A percentile compares a stretch with the other conserved stretches of the same genome.
These are phyloP conservation scores for Echinochloa phyllopogon DNA, from an alignment of 176 grass and related monocot species.

Conservation along the genomic window DNA sequence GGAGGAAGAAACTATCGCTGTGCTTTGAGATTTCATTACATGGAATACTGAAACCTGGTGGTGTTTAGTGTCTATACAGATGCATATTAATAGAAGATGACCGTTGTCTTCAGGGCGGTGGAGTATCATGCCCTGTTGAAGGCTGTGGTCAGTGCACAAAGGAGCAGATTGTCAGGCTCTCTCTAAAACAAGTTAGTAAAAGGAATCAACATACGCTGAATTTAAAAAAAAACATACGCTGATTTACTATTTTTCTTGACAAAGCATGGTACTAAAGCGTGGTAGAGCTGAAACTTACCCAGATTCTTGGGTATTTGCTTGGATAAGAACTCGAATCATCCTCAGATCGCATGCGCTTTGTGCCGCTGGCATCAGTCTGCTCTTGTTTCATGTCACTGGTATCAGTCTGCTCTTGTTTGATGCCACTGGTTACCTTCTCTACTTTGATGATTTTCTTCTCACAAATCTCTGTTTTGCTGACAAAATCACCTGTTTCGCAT, in stretches of 20 bases:
- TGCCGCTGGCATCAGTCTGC: neutral
- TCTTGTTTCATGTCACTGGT: neutral
- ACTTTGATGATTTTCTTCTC: no score
- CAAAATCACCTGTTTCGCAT: neutral
- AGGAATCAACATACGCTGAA: neutral
- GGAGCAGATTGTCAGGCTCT: neutral
- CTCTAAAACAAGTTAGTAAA: neutral
- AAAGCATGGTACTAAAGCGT: neutral
- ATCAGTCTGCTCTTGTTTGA: no score
- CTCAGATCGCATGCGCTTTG: neutral
- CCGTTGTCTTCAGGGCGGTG: neutral
- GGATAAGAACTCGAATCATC: neutral
- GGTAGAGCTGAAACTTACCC: constrained; percentile 3
- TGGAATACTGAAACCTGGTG: neutral
- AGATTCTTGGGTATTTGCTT: neutral
- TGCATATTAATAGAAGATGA: neutral
- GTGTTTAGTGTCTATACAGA: neutral
- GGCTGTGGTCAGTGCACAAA: neutral
- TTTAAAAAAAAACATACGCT: neutral
- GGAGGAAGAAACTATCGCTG: neutral
- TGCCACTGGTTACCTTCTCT: no score
- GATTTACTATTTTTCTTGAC: neutral
- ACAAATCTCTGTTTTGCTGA: no score
- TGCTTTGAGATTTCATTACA: neutral
- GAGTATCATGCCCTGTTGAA: neutral